phyloP scores from a whole-genome alignment of 805 yeast species.

The Pichia exigua region DNA sequence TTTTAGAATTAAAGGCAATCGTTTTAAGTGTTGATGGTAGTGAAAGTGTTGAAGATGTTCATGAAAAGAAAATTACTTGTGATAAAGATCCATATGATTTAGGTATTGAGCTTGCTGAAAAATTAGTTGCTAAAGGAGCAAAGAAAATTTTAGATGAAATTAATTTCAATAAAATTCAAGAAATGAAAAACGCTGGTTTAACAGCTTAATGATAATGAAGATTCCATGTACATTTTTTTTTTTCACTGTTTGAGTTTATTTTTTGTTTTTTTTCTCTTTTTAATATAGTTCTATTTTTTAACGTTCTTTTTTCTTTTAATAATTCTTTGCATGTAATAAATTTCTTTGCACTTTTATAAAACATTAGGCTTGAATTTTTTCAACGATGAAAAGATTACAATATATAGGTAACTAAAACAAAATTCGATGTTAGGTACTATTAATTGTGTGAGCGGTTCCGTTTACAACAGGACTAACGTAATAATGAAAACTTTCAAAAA shows the following conservation, averaged over 20 bases:
- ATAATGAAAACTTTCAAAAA: too few relatives aligned
- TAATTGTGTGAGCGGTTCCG: too few relatives aligned
- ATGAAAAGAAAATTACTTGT: constrained; percentile 29
- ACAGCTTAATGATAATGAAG: constrained; percentile 7
- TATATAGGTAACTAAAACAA: too few relatives aligned
- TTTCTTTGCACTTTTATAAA: too few relatives aligned
- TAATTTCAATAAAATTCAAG: constrained; percentile 57
- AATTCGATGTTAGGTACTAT: too few relatives aligned
- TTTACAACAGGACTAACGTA: too few relatives aligned
- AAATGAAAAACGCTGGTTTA: constrained; percentile 30
- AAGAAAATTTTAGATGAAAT: constrained; percentile 73
- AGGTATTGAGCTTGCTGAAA: constrained; percentile 64
- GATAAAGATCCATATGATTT: constrained; percentile 57
- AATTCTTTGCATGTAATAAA: neutral
- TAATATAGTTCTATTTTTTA: neutral
- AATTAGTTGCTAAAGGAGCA: constrained; percentile 70
- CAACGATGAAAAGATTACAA: too few relatives aligned
- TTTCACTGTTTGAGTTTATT: neutral
- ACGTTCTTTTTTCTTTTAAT: neutral
- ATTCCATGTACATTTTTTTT: neutral
- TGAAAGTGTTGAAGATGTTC: constrained; percentile 52
- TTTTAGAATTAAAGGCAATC: constrained; percentile 53
- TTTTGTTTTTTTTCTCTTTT: neutral
- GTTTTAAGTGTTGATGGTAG: constrained; percentile 84
- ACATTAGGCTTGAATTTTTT: neutral